Evolutionary conservation across 176 grass and related monocot species (phyloP).

Genomic region (Carex scoparia): DNA sequence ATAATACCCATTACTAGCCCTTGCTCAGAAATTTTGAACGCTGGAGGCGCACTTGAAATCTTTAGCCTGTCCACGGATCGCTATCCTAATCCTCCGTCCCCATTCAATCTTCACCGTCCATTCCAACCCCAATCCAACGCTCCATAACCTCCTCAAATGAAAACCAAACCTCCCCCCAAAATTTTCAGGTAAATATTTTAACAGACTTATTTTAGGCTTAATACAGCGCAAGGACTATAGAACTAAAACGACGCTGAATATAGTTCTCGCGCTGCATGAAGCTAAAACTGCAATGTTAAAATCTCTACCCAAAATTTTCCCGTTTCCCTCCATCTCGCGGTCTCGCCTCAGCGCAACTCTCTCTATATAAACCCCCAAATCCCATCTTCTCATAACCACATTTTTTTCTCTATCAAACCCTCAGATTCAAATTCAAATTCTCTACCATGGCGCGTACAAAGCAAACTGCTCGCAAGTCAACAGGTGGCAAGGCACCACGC

Average conservation of each 20-base stretch:
- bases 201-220: too few relatives aligned
- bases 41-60: too few relatives aligned
- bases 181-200: background rate
- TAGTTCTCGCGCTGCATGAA: too few relatives aligned
- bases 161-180: background rate
- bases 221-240: too few relatives aligned
- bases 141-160: background rate
- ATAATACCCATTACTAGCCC: too few relatives aligned
- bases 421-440: background rate
- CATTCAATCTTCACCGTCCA: background rate
- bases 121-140: background rate
- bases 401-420: background rate
- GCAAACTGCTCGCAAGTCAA: constrained; percentile 15
- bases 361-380: background rate
- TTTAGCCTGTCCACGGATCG: background rate
- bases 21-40: too few relatives aligned
- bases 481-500: constrained; percentile 11
- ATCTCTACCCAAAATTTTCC: background rate
- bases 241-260: too few relatives aligned
- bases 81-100: background rate
- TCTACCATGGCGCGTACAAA: constrained; percentile 2
- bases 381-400: background rate
- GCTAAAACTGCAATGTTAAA: too few relatives aligned
- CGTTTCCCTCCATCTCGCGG: background rate
- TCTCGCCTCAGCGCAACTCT: background rate